A percentile compares a stretch with the other conserved stretches of the same genome.
Evolutionary conservation across 306 rosid genomes (phyloP).

Genomic region (Trifolium dubium): DNA sequence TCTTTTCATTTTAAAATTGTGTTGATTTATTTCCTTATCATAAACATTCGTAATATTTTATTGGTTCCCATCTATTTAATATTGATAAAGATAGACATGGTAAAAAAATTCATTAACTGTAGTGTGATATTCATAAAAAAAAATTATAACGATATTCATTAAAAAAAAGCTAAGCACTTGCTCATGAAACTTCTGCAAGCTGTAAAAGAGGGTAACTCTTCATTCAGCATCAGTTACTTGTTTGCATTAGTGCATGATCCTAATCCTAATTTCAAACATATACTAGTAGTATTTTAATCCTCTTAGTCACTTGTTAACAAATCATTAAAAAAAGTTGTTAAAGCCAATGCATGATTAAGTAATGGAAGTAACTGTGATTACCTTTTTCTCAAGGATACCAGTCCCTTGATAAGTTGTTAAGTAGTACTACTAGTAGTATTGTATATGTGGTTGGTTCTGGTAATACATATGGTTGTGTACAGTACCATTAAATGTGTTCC

Average conservation of each 20-base stretch:
- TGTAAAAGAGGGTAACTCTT: constrained; percentile 22
- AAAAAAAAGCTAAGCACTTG: background rate
- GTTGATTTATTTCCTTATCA: background rate
- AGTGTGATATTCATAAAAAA: background rate
- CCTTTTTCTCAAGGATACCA: constrained; percentile 11
- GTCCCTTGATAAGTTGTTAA: constrained; percentile 26
- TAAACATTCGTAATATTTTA: background rate
- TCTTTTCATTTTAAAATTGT: background rate
- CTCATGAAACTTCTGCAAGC: constrained; percentile 14
- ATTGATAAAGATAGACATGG: background rate
- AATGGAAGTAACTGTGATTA: background rate
- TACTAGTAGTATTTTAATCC: background rate
- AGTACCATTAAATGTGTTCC: constrained; percentile 21
- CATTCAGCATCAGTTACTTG: constrained; percentile 17
- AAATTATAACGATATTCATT: too few relatives aligned
- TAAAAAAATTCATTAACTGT: background rate
- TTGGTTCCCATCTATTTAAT: background rate
- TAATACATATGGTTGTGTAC: background rate
- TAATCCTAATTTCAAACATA: background rate
- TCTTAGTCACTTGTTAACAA: background rate
- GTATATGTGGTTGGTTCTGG: constrained; percentile 10
- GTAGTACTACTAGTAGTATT: background rate
- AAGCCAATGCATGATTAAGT: constrained; percentile 16
- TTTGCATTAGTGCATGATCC: background rate
- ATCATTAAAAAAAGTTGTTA: background rate